Conservation (phyloP, 2,329 filamentous ascomycete genomes). For the Epichloe amarillans region DNA sequence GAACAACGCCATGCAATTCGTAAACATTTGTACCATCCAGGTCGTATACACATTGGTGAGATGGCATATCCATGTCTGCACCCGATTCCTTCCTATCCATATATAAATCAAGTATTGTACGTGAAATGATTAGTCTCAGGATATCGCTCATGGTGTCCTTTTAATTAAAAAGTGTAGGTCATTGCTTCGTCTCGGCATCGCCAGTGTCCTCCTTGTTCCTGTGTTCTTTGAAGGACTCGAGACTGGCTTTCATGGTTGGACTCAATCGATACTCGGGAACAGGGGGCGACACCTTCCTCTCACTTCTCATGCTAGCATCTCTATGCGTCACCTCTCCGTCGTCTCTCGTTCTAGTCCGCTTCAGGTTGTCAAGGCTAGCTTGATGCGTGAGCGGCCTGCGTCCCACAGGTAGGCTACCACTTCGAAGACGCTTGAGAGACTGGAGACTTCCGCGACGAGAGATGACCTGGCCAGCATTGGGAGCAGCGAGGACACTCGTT, state of each 20-base stretch:
- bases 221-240: slow-evolving; percentile 2
- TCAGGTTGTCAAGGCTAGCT: slow-evolving; percentile 29
- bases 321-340: not conserved
- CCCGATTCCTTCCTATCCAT: not conserved
- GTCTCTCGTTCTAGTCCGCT: not conserved
- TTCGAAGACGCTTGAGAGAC: slow-evolving; percentile 40
- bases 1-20: not conserved
- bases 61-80: not conserved
- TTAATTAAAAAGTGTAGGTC: not conserved
- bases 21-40: not conserved
- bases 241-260: slow-evolving; percentile 35
- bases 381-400: slow-evolving; percentile 35
- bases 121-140: not conserved
- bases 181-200: not conserved
- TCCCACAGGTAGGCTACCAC: slow-evolving; percentile 36
- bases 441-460: slow-evolving; percentile 37
- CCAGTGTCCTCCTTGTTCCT: not conserved
- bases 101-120: not conserved
- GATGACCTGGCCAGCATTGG: slow-evolving; percentile 53
- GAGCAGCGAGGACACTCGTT: slow-evolving; percentile 58
- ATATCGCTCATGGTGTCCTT: not conserved
- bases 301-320: slow-evolving; percentile 8
- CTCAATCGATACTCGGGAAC: slow-evolving; percentile 49
- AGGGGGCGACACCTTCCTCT: slow-evolving; percentile 42
- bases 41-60: not conserved